phyloP scores from a whole-genome alignment of 352 stramenopile genomes.

The Phytophthora tentaculata region DNA sequence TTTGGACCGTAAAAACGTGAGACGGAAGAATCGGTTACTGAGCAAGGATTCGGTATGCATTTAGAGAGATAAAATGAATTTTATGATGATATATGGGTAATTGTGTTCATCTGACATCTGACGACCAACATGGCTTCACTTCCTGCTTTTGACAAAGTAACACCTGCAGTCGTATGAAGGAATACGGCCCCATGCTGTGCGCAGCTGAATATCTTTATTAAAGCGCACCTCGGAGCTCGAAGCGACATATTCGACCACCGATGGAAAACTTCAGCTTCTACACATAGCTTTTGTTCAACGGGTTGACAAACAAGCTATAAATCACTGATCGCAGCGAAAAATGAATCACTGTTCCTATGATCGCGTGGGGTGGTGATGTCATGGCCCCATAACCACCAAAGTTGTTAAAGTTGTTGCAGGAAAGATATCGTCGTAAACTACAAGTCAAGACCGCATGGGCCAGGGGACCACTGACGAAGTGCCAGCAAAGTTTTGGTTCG shows the following conservation, averaged over 20 bases:
- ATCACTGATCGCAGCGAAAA: neutral
- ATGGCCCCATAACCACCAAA: neutral
- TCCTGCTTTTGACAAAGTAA: too few relatives aligned
- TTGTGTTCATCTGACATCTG: too few relatives aligned
- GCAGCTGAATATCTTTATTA: too few relatives aligned
- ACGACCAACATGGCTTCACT: too few relatives aligned
- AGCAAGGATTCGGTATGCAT: slow-evolving; percentile 1
- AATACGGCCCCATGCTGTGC: too few relatives aligned
- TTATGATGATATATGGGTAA: slow-evolving; percentile 2
- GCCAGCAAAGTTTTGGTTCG: slow-evolving; percentile 14
- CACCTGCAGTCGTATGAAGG: too few relatives aligned
- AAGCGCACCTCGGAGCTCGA: too few relatives aligned
- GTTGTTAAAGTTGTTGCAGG: too few relatives aligned
- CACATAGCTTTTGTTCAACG: slow-evolving; percentile 10
- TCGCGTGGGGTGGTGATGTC: slow-evolving; percentile 22
- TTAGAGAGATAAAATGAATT: neutral
- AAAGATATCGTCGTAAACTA: too few relatives aligned
- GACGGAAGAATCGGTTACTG: slow-evolving; percentile 17
- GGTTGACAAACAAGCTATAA: too few relatives aligned
- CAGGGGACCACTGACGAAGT: slow-evolving; percentile 4
- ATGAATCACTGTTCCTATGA: neutral
- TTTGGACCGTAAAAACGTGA: slow-evolving; percentile 3
- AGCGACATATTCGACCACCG: too few relatives aligned
- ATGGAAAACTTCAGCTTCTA: slow-evolving; percentile 13
- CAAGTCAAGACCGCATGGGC: too few relatives aligned